Conservation (phyloP, 495 filamentous ascomycete species). For the Penicillium taxi region DNA sequence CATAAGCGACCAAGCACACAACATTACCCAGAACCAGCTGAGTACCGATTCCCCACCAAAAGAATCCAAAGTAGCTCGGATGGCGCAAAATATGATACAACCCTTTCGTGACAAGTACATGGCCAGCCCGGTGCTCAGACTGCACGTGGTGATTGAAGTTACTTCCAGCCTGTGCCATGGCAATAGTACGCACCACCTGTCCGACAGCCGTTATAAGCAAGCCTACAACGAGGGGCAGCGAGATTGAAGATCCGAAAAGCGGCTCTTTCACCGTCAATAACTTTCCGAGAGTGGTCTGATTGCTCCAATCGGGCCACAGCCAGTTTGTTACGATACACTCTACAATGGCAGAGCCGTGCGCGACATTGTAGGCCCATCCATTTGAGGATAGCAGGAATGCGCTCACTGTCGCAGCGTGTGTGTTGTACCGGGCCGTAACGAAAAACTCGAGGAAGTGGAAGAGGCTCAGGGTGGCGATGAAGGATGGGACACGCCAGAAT, state of each 20-base stretch:
- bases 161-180: constrained; percentile 81
- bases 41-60: constrained; percentile 94
- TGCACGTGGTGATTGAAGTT: constrained; percentile 92
- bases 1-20: constrained; percentile 66
- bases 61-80: constrained; percentile 94
- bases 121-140: constrained; percentile 52
- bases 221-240: constrained; percentile 41
- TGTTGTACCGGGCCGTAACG: constrained; percentile 79
- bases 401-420: constrained; percentile 54
- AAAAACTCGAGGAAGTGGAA: constrained; percentile 98
- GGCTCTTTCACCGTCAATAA: constrained; percentile 24
- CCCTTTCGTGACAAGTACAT: constrained; percentile 72
- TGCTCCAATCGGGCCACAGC: constrained; percentile 43
- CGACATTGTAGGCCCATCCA: constrained; percentile 75
- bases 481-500: constrained; percentile 79
- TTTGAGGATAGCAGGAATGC: constrained; percentile 85
- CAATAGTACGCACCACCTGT: constrained; percentile 62
- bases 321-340: constrained; percentile 58
- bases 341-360: constrained; percentile 61
- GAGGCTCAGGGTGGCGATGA: constrained; percentile 61
- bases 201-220: constrained; percentile 58
- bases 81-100: constrained; percentile 61
- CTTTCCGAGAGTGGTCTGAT: constrained; percentile 2
- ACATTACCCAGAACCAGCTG: constrained; percentile 84
- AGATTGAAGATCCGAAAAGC: constrained; percentile 10